Evolutionary conservation across 495 filamentous ascomycete genomes (phyloP), one percentile per base, ranked within the genome.

Genomic region (Entonaema liquescens): DNA sequence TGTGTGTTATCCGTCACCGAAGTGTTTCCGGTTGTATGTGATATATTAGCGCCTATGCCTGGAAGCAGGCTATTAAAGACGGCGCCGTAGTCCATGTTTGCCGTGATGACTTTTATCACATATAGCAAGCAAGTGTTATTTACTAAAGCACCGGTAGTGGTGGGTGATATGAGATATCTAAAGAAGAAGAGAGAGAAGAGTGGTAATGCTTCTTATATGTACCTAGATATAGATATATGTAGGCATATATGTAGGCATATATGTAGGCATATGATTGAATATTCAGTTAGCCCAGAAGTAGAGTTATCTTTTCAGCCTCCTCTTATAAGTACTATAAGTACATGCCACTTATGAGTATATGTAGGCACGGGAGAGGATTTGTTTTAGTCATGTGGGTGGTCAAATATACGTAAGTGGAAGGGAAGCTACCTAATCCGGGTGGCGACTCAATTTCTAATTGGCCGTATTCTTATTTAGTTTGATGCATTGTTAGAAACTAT

Each of bases 31-130:
- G 26, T 25, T 1, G 17, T 5, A 31, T 25, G 17, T 25, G 63
- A 63, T 17, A 35, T 64, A 42, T 67, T 72, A 5, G n/a, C 28
- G 9, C 9, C 35, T 28, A 49, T 60, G 59, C 42, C 23, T 13
- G 62, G 42, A 52, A 67, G 35, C 5, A 72, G 58, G 21, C 35
- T 9, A 2, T 29, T 8, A 33, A 62, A 56, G 49, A 54, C 52
- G 28, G 52, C 35, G 15, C 40, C 36, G 33, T 62, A 67, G 4
- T 66, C 68, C 68, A 71, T 71, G 1, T 21, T 54, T 17, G 19
- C 54, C 29, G 28, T 29, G 53, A 1, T 21, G 8, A 8, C 8
- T 56, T 33, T 8, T 56, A 56, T 19, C 8, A 33, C 25, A 17
- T 23, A 33, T 53, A 11, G 4, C 49, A 4, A 29, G 8, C 21